phyloP scores from a whole-genome alignment of 148 eudicot genomes.

The Diospyros lotus region DNA sequence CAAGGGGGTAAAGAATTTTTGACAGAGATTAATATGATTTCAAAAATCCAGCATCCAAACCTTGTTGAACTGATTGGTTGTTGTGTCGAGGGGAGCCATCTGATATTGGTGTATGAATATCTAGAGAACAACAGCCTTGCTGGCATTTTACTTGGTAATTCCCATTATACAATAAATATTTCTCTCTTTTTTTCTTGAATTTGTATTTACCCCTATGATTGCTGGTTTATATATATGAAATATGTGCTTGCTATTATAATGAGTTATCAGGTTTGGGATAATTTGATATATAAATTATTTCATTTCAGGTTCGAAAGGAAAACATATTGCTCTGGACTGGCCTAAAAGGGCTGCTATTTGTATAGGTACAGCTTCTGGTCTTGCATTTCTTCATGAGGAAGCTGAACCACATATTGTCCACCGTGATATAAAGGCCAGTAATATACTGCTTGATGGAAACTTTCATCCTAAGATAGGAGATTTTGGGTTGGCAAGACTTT shows the following conservation, averaged over 20 bases:
- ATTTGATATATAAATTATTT: not conserved
- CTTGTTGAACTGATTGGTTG: conserved; percentile 58
- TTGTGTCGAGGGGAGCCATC: conserved; percentile 35
- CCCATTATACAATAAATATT: not conserved
- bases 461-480: conserved; percentile 29
- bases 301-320: conserved; percentile 12
- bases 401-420: conserved; percentile 21
- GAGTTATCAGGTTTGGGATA: not conserved
- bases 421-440: conserved; percentile 28
- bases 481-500: conserved; percentile 18
- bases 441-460: conserved; percentile 25
- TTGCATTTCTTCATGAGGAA: conserved; percentile 31
- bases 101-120: conserved; percentile 51
- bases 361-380: conserved; percentile 30
- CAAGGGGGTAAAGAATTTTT: conserved; percentile 43
- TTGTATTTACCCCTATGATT: not conserved
- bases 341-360: conserved; percentile 25
- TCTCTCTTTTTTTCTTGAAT: too few species aligned
- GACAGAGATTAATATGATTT: conserved; percentile 43
- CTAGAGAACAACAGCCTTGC: conserved; percentile 47
- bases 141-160: conserved; percentile 35
- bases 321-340: conserved; percentile 21
- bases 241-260: not conserved
- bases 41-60: conserved; percentile 48
- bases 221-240: not conserved